Percentiles rank a stretch among this genome's conserved stretches.
These are phyloP conservation scores for Sugiyamaella xylanicola DNA, from an alignment of 1,139 yeast species.

Conservation along the genomic window DNA sequence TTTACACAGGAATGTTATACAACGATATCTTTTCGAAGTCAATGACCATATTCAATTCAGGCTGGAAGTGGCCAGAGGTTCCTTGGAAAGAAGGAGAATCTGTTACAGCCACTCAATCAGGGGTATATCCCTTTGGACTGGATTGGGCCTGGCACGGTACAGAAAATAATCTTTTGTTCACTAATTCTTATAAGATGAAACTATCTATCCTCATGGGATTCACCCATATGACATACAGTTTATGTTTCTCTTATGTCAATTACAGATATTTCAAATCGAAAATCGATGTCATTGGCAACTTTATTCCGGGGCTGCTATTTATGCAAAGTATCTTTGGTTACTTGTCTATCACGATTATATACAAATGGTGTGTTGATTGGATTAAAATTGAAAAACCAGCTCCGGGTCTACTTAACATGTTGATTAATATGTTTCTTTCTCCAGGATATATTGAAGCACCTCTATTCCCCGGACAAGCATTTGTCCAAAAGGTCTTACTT, in stretches of 20 bases:
- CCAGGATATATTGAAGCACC: constrained; percentile 89
- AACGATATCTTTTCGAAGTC: constrained; percentile 92
- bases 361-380: constrained; percentile 98
- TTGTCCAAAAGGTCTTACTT: constrained; percentile 73
- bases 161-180: constrained; percentile 83
- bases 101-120: constrained; percentile 63
- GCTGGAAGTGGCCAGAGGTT: constrained; percentile 89
- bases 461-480: constrained; percentile 80
- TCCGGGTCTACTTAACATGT: constrained; percentile 91
- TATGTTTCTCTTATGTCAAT: constrained; percentile 81
- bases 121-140: constrained; percentile 80
- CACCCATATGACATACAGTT: constrained; percentile 90
- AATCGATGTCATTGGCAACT: constrained; percentile 89
- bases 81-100: constrained; percentile 61
- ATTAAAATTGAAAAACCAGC: constrained; percentile 69
- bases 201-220: constrained; percentile 93
- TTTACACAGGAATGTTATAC: constrained; percentile 91
- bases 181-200: constrained; percentile 96
- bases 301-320: constrained; percentile 89
- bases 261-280: constrained; percentile 69
- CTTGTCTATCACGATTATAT: constrained; percentile 76
- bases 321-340: constrained; percentile 97
- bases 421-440: constrained; percentile 91
- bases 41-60: constrained; percentile 79
- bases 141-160: constrained; percentile 98